Base-by-base conservation (phyloP, 2,329 filamentous ascomycete genomes). In the Emmonsiellopsis sp. region DNA sequence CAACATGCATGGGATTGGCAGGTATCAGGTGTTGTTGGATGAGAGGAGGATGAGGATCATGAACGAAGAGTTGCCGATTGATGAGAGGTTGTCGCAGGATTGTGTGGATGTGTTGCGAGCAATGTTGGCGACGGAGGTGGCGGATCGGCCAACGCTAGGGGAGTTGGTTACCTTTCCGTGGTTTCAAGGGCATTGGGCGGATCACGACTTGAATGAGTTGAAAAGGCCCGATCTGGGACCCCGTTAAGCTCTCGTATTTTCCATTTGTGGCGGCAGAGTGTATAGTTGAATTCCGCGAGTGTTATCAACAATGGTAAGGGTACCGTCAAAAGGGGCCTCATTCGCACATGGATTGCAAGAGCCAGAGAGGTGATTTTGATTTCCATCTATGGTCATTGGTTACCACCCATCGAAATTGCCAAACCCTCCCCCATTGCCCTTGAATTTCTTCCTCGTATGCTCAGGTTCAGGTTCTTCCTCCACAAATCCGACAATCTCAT, bases 321-420 rank as follows among this genome's bases (percentile, higher is more conserved):
- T 26, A 26, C 5, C 20, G 20, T 5, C 20, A 26, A 26, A 26
- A 26, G 5, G 20, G 5, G 20, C 20, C 20, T 26, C 20, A 26
- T 26, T 26, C 3, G 3, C 20, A 26, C 20, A 26, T 26, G 5
- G 20, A 26, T 3, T 26, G 20, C 20, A 26, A 26, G 20, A 26
- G 20, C 20, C 20, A 26, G 20, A 26, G 5, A 26, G 20, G 20
- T 26, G 20, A 26, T 26, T 26, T 26, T 5, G 20, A 26, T 26
- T 26, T 26, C 20, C 20, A 5, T 26, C 20, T 26, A 26, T 26
- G 20, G 3, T 26, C 20, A 26, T 49, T 15, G 16, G 9, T 58
- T 51, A 96, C 92, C 93, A 98, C 38, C 76, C 81, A 71, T 95
- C 91, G 69, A 98, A 98, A 70, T 96, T 95, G 2, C 92, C 91